Base-by-base conservation (phyloP, 2,329 filamentous ascomycete species). In the Aspergillus fischeri region DNA sequence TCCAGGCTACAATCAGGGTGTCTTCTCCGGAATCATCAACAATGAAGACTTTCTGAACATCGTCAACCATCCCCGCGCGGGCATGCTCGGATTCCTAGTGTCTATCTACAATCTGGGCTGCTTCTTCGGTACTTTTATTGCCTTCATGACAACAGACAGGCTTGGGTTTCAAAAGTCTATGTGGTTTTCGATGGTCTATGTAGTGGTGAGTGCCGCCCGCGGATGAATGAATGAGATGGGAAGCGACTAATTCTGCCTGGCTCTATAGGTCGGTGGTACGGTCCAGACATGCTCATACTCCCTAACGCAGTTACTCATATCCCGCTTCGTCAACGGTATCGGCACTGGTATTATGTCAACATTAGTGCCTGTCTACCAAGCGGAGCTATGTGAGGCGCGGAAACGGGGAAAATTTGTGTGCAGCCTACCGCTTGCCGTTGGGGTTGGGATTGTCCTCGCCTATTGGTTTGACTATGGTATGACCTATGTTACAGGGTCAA, bases 251-350 rank as follows among this genome's bases (percentile, higher is more conserved):
- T 29, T 29, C 32, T 49, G 14, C 28, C 24, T 58, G 57, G 53
- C 52, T 49, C 35, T 29, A 27, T 54, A 69, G 68, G 60, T 73
- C 41, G 73, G 73, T n/a, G 72, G 71, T 17, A 66, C 64, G n/a
- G 57, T 74, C 44, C 74, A 75, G 60, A 68, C 70, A n/a, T 65
- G 67, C 42, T 61, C 70, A 3, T 73, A 64, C 54, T 66, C 67
- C 9, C 59, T 64, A 8, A 60, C 67, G 2, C 72, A 75, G 25
- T 54, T 75, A 29, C 70, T 75, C 38, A 72, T 80, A 24, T 79
- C 78, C 17, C 74, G 80, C 24, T 75, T 79, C 52, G 72, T 83
- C 32, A 80, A 78, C 3, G 80, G 79, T 4, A 73, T 83, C 56
- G 79, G 80, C 1, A 80, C 80, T 53, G 81, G 81, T 1, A 73